phyloP scores from a whole-genome alignment of 2,329 filamentous ascomycete genomes.

The Cladophialophora yegresii region DNA sequence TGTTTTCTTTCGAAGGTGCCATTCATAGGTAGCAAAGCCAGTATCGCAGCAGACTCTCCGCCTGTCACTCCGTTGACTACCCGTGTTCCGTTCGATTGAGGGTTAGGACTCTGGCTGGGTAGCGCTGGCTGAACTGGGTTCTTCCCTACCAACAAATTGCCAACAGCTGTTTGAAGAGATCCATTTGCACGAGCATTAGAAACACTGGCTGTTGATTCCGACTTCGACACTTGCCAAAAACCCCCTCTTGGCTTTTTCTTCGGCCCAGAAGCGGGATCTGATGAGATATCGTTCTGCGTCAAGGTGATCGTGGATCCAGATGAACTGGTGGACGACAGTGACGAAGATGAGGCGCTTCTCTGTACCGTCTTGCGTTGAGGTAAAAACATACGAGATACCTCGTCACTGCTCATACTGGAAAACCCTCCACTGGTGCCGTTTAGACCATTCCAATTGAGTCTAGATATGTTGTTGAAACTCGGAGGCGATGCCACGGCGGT shows the following conservation, averaged over 20 bases:
- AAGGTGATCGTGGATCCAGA: constrained; percentile 50
- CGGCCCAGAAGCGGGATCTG: constrained; percentile 41
- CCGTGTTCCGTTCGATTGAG: constrained; percentile 61
- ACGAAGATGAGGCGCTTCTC: constrained; percentile 88
- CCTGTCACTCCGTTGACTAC: constrained; percentile 48
- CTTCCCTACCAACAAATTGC: constrained; percentile 32
- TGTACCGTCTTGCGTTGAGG: constrained; percentile 78
- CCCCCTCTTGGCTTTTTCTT: constrained; percentile 55
- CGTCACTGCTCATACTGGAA: constrained; percentile 76
- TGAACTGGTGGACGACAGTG: constrained; percentile 65
- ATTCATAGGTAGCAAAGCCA: constrained; percentile 87
- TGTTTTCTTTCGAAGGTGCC: constrained; percentile 97
- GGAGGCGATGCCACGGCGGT: constrained; percentile 68
- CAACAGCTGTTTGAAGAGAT: constrained; percentile 49
- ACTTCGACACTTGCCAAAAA: constrained; percentile 66
- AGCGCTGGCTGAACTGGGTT: constrained; percentile 51
- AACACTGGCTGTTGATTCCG: constrained; percentile 65
- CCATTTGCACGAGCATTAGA: constrained; percentile 64
- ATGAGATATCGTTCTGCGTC: constrained; percentile 40
- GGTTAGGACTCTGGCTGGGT: constrained; percentile 70
- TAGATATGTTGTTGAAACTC: constrained; percentile 62
- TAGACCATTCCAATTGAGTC: constrained; percentile 63
- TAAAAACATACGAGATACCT: constrained; percentile 83
- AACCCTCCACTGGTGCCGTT: constrained; percentile 62
- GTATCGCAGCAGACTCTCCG: constrained; percentile 69